Percentiles rank a stretch among this genome's conserved stretches.
Evolutionary conservation across 2,329 filamentous ascomycete genomes (phyloP).

Genomic region (Pseudogymnoascus sp.): DNA sequence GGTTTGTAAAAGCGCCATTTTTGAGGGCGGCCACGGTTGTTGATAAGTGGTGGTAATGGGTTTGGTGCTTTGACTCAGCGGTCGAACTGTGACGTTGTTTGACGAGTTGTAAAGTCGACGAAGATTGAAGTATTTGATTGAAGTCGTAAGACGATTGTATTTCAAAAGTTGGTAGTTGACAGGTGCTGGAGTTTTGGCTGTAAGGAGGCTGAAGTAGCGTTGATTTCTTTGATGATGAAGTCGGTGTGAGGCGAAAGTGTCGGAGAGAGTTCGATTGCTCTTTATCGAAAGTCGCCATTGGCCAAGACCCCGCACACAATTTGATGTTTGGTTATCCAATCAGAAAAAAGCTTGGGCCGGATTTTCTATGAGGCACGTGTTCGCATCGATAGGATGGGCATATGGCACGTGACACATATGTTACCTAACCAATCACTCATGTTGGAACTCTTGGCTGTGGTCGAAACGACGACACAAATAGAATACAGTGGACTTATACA

Average conservation of each 20-base stretch:
- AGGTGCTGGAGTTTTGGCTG: background rate
- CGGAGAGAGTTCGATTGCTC: constrained; percentile 6
- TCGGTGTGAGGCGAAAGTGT: constrained; percentile 11
- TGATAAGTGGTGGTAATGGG: background rate
- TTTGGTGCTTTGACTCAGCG: constrained; percentile 9
- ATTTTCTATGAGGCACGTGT: constrained; percentile 20
- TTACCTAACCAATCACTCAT: constrained; percentile 6
- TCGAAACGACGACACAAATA: too few species aligned
- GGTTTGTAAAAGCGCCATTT: constrained; percentile 32
- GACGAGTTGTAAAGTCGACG: background rate
- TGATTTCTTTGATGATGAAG: constrained; percentile 2
- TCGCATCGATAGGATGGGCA: constrained; percentile 35
- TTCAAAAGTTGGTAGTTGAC: background rate
- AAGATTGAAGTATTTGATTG: constrained; percentile 1
- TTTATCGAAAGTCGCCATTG: constrained; percentile 8
- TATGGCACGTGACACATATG: constrained; percentile 37
- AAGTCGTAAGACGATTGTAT: constrained; percentile 4
- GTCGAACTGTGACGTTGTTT: background rate
- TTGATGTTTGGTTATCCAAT: constrained; percentile 1
- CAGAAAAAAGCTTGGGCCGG: background rate
- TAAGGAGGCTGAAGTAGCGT: background rate
- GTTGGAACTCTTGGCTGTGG: background rate
- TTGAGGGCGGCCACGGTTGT: constrained; percentile 29
- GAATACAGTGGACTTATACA: background rate
- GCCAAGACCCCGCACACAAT: constrained; percentile 9